phyloP scores from a whole-genome alignment of 495 filamentous ascomycete species.

The Tuber umbilicatum region DNA sequence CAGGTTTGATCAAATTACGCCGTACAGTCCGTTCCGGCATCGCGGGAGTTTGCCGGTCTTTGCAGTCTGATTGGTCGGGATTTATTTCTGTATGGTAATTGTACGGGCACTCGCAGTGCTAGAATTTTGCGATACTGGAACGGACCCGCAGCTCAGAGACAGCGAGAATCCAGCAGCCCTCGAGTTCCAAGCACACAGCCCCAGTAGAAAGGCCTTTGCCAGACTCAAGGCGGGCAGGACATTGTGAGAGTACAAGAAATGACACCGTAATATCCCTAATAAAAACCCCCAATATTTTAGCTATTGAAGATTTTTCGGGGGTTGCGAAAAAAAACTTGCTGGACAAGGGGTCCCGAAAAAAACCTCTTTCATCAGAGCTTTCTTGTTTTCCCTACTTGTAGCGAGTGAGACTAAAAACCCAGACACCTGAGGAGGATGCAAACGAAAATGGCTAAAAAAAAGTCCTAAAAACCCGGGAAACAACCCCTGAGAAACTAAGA shows the following conservation, averaged over 20 bases:
- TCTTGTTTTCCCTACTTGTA: too few species aligned
- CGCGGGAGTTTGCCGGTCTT: not conserved
- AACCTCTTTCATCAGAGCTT: not conserved
- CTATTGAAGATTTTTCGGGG: not conserved
- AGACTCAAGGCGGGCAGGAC: not conserved
- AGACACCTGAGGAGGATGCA: not conserved
- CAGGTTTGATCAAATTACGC: too few species aligned
- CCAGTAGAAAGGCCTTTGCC: not conserved
- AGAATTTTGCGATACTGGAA: not conserved
- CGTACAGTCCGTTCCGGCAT: not conserved
- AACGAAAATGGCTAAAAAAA: not conserved
- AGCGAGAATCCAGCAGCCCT: not conserved
- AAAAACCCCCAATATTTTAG: not conserved
- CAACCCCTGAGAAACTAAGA: not conserved
- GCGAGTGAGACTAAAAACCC: not conserved
- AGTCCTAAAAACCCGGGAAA: not conserved
- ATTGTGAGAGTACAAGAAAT: not conserved
- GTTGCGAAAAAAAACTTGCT: not conserved
- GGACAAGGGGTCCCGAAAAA: not conserved
- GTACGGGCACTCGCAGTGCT: not conserved
- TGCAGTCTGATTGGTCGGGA: not conserved
- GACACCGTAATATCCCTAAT: not conserved
- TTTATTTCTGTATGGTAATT: not conserved
- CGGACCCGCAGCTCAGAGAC: not conserved
- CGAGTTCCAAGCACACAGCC: not conserved